These are phyloP conservation scores for Periglandula ipomoeae DNA, from an alignment of 2,329 filamentous ascomycete genomes.

Conservation along the genomic window DNA sequence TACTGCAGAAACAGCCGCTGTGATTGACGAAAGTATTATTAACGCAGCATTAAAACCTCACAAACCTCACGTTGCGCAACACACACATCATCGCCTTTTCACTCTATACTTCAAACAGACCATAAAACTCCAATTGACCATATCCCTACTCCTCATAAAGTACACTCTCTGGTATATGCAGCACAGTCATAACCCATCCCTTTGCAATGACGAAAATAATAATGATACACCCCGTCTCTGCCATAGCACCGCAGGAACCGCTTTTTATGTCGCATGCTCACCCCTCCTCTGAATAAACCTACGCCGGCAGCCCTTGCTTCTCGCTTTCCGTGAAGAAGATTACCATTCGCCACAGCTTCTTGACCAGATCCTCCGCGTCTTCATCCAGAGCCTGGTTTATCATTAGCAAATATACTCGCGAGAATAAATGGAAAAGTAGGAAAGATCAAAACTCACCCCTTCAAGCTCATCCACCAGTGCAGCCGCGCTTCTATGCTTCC, in stretches of 20 bases:
- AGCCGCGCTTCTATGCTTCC: slow-evolving; percentile 63
- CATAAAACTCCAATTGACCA: not conserved
- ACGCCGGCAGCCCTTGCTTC: slow-evolving; percentile 68
- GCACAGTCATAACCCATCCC: not conserved
- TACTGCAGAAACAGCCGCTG: no score
- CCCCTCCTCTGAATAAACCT: not conserved
- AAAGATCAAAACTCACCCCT: slow-evolving; percentile 50
- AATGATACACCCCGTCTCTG: not conserved
- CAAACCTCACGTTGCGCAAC: not conserved
- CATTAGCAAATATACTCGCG: slow-evolving; percentile 17
- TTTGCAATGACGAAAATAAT: not conserved
- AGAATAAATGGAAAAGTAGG: not conserved
- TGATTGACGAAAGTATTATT: no score
- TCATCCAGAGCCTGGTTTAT: slow-evolving; percentile 72
- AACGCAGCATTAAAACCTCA: no score
- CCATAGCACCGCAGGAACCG: not conserved
- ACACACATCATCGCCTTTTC: no score
- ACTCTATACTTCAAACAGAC: no score
- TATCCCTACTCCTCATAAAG: slow-evolving; percentile 1
- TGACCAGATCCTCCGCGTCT: slow-evolving; percentile 86
- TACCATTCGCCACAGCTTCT: slow-evolving; percentile 97
- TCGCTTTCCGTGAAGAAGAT: slow-evolving; percentile 96
- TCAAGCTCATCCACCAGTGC: slow-evolving; percentile 78
- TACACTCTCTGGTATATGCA: not conserved
- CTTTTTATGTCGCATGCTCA: not conserved